A percentile compares a stretch with the other conserved stretches of the same genome.
phyloP scores from a whole-genome alignment of 345 rosid species.

The Gossypium raimondii region DNA sequence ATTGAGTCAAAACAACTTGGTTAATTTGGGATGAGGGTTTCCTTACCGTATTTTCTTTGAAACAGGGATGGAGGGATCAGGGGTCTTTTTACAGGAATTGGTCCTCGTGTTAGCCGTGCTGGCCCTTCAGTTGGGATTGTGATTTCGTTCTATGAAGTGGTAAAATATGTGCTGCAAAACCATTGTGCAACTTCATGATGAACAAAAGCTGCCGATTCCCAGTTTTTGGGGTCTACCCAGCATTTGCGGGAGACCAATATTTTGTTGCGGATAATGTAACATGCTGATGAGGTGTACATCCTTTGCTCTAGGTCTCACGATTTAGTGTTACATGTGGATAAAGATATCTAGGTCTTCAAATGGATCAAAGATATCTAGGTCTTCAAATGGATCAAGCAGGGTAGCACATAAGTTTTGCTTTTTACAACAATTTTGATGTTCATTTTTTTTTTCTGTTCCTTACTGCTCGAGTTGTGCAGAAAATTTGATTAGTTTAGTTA shows the following conservation, averaged over 20 bases:
- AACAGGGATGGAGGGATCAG: constrained; percentile 78
- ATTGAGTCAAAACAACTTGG: not conserved
- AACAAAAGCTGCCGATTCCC: not conserved
- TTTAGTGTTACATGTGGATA: not conserved
- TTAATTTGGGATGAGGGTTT: not conserved
- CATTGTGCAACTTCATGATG: constrained; percentile 33
- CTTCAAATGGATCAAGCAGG: not conserved
- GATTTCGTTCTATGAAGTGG: constrained; percentile 84
- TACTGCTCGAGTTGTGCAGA: constrained; percentile 24
- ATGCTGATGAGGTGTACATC: constrained; percentile 12
- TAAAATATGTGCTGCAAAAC: constrained; percentile 58
- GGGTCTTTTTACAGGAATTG: constrained; percentile 81
- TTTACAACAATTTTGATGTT: constrained; percentile 23
- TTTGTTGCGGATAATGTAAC: not conserved
- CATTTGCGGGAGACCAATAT: not conserved
- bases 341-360: not conserved
- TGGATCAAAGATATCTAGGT: not conserved
- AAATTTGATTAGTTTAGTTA: constrained; percentile 22
- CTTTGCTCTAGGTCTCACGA: not conserved
- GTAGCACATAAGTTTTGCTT: constrained; percentile 3
- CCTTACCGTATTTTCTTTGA: not conserved
- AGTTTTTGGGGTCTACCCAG: not conserved
- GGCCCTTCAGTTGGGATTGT: constrained; percentile 99
- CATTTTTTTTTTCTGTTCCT: not conserved
- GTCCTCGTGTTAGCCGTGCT: constrained; percentile 85